Base-by-base conservation (phyloP, 495 filamentous ascomycete genomes). In the Pyronema domesticum region DNA sequence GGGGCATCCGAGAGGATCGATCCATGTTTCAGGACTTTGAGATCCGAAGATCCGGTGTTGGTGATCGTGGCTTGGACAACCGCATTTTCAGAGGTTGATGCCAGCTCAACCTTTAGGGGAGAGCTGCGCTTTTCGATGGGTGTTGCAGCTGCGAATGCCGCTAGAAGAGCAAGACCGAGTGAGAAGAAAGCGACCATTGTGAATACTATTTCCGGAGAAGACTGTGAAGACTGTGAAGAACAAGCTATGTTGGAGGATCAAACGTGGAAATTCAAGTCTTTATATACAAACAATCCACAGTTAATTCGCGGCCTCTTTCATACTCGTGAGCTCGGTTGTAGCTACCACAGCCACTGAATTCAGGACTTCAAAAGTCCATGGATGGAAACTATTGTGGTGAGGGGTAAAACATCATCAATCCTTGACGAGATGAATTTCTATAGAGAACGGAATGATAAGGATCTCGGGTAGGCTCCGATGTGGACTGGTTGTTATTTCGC, bases 21-120 rank as follows among this genome's bases (percentile, higher is more conserved):
- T 49, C 80, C 80, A 33, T 75, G 71, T 61, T 76, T 79, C 54
- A 83, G 70, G 44, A 82, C 66, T 55, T 75, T 78, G 33, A 83
- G 64, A 45, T 70, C 68, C 44, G 70, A 66, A 30, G 65, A 63
- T 34, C 78, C 80, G 40, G 67, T 74, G 68, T 83, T 82, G 50
- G 73, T 80, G 50, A 83, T 71, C 19, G 71, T 70, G 4, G 78
- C 76, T 65, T 79, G 78, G 59, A 83, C 73, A 36, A 69, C 72
- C 44, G 74, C 75, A 61, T 77, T 76, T 55, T 70, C 69, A 33
- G 71, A 68, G 55, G 74, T 71, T 50, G 71, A 69, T 53, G 80
- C 69, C 46, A 71, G 72, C 50, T 81, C 73, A 55, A 69, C 67
- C 14, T 39, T 39, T 35, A 55, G 30, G 15, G 45, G 34, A 7